These are phyloP conservation scores for Trametes maxima DNA, from an alignment of 768 basidiomycete genomes.

Conservation along the genomic window DNA sequence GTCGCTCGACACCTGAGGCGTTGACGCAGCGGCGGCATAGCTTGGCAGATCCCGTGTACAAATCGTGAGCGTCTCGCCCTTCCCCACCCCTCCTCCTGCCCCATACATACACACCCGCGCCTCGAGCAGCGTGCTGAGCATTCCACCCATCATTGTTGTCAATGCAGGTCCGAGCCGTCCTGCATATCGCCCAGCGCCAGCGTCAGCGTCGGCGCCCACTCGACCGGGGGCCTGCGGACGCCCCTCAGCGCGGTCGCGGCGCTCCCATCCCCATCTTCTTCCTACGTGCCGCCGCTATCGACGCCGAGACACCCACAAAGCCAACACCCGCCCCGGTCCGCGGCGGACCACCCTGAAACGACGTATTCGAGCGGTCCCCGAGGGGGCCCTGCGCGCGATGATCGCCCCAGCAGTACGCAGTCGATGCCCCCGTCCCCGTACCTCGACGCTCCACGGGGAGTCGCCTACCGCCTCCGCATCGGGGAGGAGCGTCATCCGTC, in stretches of 20 bases:
- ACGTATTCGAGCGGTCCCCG: constrained; percentile 3
- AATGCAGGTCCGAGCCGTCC: constrained; percentile 11
- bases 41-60: constrained; percentile 10
- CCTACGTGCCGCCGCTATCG: neutral
- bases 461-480: neutral
- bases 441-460: constrained; percentile 1
- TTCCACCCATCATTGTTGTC: constrained; percentile 6
- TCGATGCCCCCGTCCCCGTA: constrained; percentile 17
- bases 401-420: constrained; percentile 8
- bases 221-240: constrained; percentile 2
- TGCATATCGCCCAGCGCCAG: neutral
- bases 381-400: constrained; percentile 4
- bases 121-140: neutral
- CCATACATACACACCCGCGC: neutral
- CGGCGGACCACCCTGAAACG: neutral
- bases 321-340: constrained; percentile 7
- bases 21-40: constrained; percentile 19
- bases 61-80: constrained; percentile 3
- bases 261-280: constrained; percentile 8
- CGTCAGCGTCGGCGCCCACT: neutral
- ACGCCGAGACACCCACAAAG: constrained; percentile 8
- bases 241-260: constrained; percentile 14
- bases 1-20: constrained; percentile 8
- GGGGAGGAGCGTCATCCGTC: neutral
- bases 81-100: neutral